Conservation (phyloP, 257 asterid species). For the Solanum paucissectum region DNA sequence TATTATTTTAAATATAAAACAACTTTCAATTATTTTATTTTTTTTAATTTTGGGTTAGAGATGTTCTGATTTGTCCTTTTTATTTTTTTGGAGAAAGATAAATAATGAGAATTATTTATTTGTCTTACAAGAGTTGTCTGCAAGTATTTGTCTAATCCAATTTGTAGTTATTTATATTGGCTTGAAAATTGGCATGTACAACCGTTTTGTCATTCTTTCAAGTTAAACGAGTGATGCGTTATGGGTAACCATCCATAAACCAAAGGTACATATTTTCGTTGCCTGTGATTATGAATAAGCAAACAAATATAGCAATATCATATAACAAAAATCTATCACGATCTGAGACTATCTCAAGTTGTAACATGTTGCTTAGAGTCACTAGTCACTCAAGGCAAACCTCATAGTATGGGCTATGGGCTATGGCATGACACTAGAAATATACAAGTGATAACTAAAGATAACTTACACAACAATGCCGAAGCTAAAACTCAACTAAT, state of each 20-base stretch:
- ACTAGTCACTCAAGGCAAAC: neutral
- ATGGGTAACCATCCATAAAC: neutral
- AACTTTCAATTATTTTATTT: neutral
- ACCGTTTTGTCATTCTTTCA: neutral
- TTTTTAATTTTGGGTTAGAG: neutral
- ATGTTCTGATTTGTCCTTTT: neutral
- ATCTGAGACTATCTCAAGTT: neutral
- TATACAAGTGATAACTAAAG: neutral
- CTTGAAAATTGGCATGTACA: neutral
- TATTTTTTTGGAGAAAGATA: neutral
- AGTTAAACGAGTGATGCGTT: neutral
- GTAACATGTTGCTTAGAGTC: no score
- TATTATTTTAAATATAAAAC: neutral
- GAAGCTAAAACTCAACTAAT: neutral
- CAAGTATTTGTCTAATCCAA: neutral
- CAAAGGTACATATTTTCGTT: neutral
- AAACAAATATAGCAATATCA: neutral
- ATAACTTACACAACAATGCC: neutral
- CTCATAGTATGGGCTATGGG: neutral
- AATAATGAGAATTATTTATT: neutral
- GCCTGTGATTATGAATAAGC: neutral
- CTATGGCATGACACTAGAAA: no score
- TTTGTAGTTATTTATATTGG: neutral
- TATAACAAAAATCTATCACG: neutral
- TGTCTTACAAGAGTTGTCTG: neutral